Conservation (phyloP, 2,329 filamentous ascomycete genomes). For the Venturia effusa region DNA sequence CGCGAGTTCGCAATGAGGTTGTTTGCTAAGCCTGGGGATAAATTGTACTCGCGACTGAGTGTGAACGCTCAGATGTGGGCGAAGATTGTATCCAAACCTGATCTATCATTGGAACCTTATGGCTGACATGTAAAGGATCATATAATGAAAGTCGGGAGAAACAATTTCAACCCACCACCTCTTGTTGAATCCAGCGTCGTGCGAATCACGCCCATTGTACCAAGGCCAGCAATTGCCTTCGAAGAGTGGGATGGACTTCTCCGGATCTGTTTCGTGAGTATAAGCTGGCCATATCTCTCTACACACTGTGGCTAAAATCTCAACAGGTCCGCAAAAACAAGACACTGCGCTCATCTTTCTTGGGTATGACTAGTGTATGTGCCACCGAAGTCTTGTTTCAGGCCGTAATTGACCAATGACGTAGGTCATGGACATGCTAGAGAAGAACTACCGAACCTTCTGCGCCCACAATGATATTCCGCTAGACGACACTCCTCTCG, state of each 20-base stretch:
- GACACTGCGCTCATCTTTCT: conserved; percentile 60
- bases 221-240: conserved; percentile 78
- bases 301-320: too few relatives aligned
- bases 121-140: conserved; percentile 35
- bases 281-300: conserved; percentile 48
- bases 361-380: conserved; percentile 58
- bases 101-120: background rate
- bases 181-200: conserved; percentile 88
- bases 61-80: conserved; percentile 94
- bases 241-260: conserved; percentile 92
- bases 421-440: conserved; percentile 60
- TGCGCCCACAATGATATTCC: conserved; percentile 77
- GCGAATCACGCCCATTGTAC: conserved; percentile 76
- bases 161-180: conserved; percentile 93
- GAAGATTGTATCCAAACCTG: conserved; percentile 25
- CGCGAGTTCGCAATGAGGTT: conserved; percentile 86
- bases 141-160: conserved; percentile 88
- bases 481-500: conserved; percentile 42
- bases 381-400: too few relatives aligned
- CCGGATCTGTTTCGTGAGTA: conserved; percentile 67
- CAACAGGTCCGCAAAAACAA: conserved; percentile 44
- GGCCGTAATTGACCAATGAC: too few relatives aligned
- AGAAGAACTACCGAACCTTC: conserved; percentile 81
- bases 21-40: conserved; percentile 77
- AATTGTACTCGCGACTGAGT: conserved; percentile 79